Base-by-base conservation (phyloP, 2,329 filamentous ascomycete species). In the Trichophyton schoenleinii region DNA sequence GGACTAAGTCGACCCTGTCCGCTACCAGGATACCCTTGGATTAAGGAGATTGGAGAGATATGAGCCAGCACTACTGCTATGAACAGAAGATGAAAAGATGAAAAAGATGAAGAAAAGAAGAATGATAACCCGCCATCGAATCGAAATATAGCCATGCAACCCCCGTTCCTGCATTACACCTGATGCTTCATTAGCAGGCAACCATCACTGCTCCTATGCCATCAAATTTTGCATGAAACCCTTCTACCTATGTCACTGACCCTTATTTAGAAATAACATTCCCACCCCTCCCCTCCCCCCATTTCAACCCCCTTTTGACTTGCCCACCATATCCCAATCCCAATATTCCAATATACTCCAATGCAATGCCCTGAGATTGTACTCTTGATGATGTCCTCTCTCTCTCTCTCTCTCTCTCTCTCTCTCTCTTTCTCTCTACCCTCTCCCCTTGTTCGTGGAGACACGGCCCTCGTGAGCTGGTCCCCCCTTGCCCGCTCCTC, bases 1-100 rank as follows among this genome's bases (percentile, higher is more conserved):
- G 74, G 72, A 77, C 66, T 71, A 71, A 68, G 69, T 60, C 59
- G 18, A 22, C 28, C 11, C 3, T 49, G 36, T 36, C 8, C 20
- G 20, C 46, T 49, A 25, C 18, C 25, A 49, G 46, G 20, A 49
- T 49, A 49, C 49, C 49, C 25, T 55, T 55, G 49, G 49, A 55
- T 55, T 25, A 49, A 25, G 49, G 28, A 18, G 3, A 55, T 55
- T 34, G 31, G 49, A 55, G 49, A 55, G 46, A 49, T 20, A 13
- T 13, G 46, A 22, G 20, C 11, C 20, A 25, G 25, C 46, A 28
- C 34, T 11, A 36, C 34, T 28, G 34, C 34, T 36, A 36, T 36
- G 34, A 36, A 36, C 34, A 11, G 8, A 36, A 36, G 34, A 36
- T 9, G 34, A 36, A 11, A 11, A 11, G 11, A 36, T 36, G 34